phyloP scores from a whole-genome alignment of 768 basidiomycete genomes.

The Suillus cothurnatus region DNA sequence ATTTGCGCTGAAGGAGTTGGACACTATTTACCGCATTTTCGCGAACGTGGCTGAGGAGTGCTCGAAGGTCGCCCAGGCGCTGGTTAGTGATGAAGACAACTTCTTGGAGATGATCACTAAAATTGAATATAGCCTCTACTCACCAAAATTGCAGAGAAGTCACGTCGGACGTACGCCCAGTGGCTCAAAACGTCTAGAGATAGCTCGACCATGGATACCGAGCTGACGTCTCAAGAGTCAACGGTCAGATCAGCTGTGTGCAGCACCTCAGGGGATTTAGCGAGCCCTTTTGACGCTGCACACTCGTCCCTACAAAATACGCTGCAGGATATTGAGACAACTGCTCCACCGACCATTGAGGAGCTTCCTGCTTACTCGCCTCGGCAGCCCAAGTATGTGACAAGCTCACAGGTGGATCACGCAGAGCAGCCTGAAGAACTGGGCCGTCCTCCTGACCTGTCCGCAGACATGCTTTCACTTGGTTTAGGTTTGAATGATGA shows the following conservation, averaged over 20 bases:
- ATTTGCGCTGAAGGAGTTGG: slow-evolving; percentile 62
- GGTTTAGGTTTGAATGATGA: slow-evolving; percentile 33
- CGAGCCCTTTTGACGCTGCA: slow-evolving; percentile 22
- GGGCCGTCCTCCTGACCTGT: slow-evolving; percentile 27
- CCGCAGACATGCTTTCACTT: slow-evolving; percentile 35
- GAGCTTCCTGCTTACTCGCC: slow-evolving; percentile 28
- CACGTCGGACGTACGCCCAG: slow-evolving; percentile 46
- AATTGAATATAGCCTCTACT: slow-evolving; percentile 48
- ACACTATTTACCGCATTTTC: slow-evolving; percentile 59
- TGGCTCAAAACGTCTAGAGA: slow-evolving; percentile 32
- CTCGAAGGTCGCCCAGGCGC: slow-evolving; percentile 59
- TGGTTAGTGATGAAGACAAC: slow-evolving; percentile 41
- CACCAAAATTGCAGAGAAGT: slow-evolving; percentile 56
- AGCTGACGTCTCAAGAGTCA: slow-evolving; percentile 15
- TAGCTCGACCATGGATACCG: slow-evolving; percentile 28
- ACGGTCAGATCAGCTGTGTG: slow-evolving; percentile 5
- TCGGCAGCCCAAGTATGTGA: slow-evolving; percentile 14
- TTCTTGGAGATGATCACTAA: not conserved
- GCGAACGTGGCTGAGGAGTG: slow-evolving; percentile 57
- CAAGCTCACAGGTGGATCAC: slow-evolving; percentile 16
- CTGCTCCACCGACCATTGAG: slow-evolving; percentile 22
- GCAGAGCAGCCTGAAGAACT: slow-evolving; percentile 22
- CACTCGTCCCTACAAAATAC: slow-evolving; percentile 28
- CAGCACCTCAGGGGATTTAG: slow-evolving; percentile 7
- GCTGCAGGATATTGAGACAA: slow-evolving; percentile 26